Percentiles rank a stretch among this genome's conserved stretches.
Evolutionary conservation across 805 yeast species (phyloP).

Genomic region (Cyberlindnera maritima): DNA sequence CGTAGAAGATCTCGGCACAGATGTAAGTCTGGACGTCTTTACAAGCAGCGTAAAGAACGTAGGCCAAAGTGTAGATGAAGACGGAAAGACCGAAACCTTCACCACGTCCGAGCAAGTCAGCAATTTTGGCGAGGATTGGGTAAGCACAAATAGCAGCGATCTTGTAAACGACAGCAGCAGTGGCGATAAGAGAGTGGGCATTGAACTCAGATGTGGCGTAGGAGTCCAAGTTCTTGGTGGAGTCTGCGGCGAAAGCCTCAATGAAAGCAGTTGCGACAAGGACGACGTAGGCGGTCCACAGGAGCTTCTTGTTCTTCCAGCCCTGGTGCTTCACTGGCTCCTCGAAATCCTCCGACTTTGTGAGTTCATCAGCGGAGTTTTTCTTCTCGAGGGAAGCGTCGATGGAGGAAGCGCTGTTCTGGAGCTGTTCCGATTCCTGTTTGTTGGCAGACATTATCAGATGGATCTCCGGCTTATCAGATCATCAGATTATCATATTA

Average conservation of each 20-base stretch:
- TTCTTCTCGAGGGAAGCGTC: slow-evolving; percentile 2
- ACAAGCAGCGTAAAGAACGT: slow-evolving; percentile 34
- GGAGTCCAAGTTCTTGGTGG: slow-evolving; percentile 25
- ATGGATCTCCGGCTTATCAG: neutral
- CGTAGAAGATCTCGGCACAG: slow-evolving; percentile 35
- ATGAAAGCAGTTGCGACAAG: slow-evolving; percentile 29
- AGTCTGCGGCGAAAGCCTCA: slow-evolving; percentile 30
- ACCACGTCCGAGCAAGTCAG: slow-evolving; percentile 37
- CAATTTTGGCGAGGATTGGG: slow-evolving; percentile 37
- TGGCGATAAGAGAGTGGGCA: slow-evolving; percentile 36
- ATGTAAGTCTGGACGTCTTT: slow-evolving; percentile 32
- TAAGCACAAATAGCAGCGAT: slow-evolving; percentile 36
- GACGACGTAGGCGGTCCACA: slow-evolving; percentile 25
- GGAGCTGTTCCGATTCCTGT: neutral
- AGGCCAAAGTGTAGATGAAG: slow-evolving; percentile 31
- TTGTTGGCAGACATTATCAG: neutral
- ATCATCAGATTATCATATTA: neutral
- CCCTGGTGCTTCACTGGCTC: slow-evolving; percentile 1
- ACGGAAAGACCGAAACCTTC: slow-evolving; percentile 36
- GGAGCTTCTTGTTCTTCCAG: slow-evolving; percentile 23
- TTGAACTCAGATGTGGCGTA: slow-evolving; percentile 37
- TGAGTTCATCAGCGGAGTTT: neutral
- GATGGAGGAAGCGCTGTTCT: neutral
- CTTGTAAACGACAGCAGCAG: slow-evolving; percentile 37
- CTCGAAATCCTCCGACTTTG: neutral